Percentiles rank a stretch among this genome's conserved stretches.
Conservation (phyloP, 805 yeast species). For the Barnettozyma populi region DNA sequence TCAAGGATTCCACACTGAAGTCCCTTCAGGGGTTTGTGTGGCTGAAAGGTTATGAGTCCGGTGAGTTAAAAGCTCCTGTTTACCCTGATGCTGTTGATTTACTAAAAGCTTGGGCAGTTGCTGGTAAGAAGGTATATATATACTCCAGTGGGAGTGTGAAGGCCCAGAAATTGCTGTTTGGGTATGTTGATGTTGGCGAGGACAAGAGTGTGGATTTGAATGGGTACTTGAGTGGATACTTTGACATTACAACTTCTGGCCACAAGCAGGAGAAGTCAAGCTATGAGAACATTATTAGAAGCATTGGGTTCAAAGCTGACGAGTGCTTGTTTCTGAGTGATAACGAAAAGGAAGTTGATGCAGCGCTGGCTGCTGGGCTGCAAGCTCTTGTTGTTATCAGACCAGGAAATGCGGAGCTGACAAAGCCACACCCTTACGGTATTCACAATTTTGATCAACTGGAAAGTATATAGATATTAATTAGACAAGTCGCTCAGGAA, state of each 20-base stretch:
- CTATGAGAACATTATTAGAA: constrained; percentile 48
- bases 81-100: constrained; percentile 64
- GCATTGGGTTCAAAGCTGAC: constrained; percentile 29
- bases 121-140: constrained; percentile 44
- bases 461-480: constrained; percentile 6
- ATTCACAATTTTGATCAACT: constrained; percentile 29
- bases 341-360: constrained; percentile 68
- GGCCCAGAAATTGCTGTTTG: constrained; percentile 79
- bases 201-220: constrained; percentile 44
- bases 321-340: constrained; percentile 71
- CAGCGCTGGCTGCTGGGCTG: constrained; percentile 67
- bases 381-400: constrained; percentile 53
- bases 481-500: neutral
- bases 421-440: constrained; percentile 22
- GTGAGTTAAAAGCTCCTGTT: constrained; percentile 72
- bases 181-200: constrained; percentile 44
- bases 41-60: constrained; percentile 73
- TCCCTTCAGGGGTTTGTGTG: constrained; percentile 80
- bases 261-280: constrained; percentile 53
- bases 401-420: constrained; percentile 65
- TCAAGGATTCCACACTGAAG: constrained; percentile 75
- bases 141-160: constrained; percentile 87
- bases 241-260: constrained; percentile 83
- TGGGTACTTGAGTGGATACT: constrained; percentile 55
- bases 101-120: constrained; percentile 38